Evolutionary conservation across 176 grass and related monocot species (phyloP).

Genomic region (Lolium perenne): DNA sequence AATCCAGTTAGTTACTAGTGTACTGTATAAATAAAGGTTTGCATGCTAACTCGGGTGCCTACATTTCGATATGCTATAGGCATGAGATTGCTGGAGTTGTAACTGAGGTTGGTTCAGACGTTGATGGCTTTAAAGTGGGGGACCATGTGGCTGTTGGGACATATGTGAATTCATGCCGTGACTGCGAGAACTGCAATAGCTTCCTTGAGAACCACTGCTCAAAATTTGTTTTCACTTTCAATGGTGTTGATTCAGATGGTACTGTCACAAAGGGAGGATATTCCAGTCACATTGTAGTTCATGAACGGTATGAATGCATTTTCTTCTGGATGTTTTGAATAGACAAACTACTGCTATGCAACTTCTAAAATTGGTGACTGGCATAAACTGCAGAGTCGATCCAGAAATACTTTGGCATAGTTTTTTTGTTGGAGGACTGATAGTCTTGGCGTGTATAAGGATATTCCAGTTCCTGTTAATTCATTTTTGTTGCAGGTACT

Average conservation of each 20-base stretch:
- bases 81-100: constrained; percentile 87
- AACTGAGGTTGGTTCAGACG: constrained; percentile 65
- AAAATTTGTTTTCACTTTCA: constrained; percentile 54
- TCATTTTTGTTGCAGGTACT: constrained; percentile 49
- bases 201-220: constrained; percentile 64
- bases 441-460: neutral
- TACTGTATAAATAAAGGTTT: neutral
- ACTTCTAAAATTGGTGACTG: neutral
- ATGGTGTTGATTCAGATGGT: constrained; percentile 69
- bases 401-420: neutral
- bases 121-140: constrained; percentile 62
- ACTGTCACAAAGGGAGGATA: constrained; percentile 81
- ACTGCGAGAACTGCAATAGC: constrained; percentile 64
- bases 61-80: constrained; percentile 40
- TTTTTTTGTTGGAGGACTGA: neutral
- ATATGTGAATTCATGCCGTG: constrained; percentile 66
- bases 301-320: constrained; percentile 56
- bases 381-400: neutral
- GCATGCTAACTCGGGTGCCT: neutral
- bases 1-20: neutral
- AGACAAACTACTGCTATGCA: neutral
- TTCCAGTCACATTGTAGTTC: constrained; percentile 78
- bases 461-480: neutral
- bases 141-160: constrained; percentile 75
- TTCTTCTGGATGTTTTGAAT: constrained; percentile 12